Evolutionary conservation across 192 early-diverging fungal genomes (phyloP).

Genomic region (Podochytrium sp.): DNA sequence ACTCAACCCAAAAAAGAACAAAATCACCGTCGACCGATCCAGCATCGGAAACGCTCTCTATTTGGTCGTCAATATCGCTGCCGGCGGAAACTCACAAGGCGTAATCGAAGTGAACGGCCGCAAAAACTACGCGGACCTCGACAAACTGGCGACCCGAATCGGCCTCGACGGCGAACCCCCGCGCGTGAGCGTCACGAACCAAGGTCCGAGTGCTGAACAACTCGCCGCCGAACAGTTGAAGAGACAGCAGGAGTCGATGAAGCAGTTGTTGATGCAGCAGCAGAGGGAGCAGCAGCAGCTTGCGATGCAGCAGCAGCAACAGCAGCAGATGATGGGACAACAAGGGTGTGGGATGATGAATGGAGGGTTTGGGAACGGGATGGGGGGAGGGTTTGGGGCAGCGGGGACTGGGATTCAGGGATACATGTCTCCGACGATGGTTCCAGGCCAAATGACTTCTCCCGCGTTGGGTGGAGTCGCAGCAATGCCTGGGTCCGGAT

Average conservation of each 20-base stretch:
- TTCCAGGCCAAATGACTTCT: background rate
- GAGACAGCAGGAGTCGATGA: slow-evolving; percentile 41
- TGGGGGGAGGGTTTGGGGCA: background rate
- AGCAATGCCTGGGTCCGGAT: too few relatives aligned
- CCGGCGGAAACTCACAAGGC: slow-evolving; percentile 36
- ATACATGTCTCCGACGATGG: background rate
- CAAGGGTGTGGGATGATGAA: background rate
- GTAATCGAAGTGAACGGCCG: slow-evolving; percentile 39
- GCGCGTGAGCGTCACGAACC: slow-evolving; percentile 46
- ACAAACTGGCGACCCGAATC: slow-evolving; percentile 26
- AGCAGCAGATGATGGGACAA: slow-evolving; percentile 31
- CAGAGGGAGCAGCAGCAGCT: slow-evolving; percentile 41
- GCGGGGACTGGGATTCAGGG: background rate
- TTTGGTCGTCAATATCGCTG: slow-evolving; percentile 53
- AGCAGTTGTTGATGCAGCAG: slow-evolving; percentile 23
- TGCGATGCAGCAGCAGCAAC: slow-evolving; percentile 43
- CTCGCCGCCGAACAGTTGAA: slow-evolving; percentile 7
- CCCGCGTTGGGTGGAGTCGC: background rate
- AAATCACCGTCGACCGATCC: slow-evolving; percentile 59
- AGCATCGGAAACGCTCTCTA: slow-evolving; percentile 60
- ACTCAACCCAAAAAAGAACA: too few relatives aligned
- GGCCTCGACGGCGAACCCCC: slow-evolving; percentile 31
- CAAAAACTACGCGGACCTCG: slow-evolving; percentile 54
- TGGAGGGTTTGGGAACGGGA: background rate
- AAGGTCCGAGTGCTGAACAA: slow-evolving; percentile 36